phyloP scores from a whole-genome alignment of 306 rosid species.

The Castanopsis chinensis region DNA sequence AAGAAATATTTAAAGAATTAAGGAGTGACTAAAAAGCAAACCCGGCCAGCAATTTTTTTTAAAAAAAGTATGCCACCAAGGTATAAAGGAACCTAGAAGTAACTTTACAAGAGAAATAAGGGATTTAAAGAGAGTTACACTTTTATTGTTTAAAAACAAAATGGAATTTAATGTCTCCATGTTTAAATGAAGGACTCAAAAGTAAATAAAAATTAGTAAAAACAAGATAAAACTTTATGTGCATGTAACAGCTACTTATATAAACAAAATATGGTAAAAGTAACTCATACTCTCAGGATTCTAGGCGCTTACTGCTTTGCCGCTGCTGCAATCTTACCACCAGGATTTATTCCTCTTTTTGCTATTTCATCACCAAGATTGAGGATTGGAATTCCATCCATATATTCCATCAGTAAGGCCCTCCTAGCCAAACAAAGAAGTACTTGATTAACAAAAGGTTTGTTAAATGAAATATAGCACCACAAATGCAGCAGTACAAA shows the following conservation, averaged over 20 bases:
- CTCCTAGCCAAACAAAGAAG: slow-evolving; percentile 57
- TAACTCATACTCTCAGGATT: slow-evolving; percentile 20
- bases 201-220: slow-evolving; percentile 11
- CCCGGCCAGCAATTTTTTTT: not conserved
- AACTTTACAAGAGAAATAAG: not conserved
- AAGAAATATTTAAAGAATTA: not conserved
- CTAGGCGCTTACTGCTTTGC: slow-evolving; percentile 79
- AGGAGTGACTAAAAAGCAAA: not conserved
- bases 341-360: slow-evolving; percentile 81
- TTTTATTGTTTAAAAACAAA: not conserved
- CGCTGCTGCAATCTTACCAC: slow-evolving; percentile 67
- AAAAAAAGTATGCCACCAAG: not conserved
- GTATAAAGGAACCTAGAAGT: not conserved
- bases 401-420: slow-evolving; percentile 85
- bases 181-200: slow-evolving; percentile 9
- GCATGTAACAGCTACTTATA: not conserved
- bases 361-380: slow-evolving; percentile 93
- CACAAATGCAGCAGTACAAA: slow-evolving; percentile 9
- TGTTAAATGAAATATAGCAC: slow-evolving; percentile 19
- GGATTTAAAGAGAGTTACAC: not conserved
- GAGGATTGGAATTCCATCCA: slow-evolving; percentile 85
- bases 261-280: slow-evolving; percentile 2
- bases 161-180: slow-evolving; percentile 1
- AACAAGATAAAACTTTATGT: not conserved
- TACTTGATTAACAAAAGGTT: slow-evolving; percentile 23